Evolutionary conservation across 768 basidiomycete species (phyloP).

Genomic region (Mycena rosella): DNA sequence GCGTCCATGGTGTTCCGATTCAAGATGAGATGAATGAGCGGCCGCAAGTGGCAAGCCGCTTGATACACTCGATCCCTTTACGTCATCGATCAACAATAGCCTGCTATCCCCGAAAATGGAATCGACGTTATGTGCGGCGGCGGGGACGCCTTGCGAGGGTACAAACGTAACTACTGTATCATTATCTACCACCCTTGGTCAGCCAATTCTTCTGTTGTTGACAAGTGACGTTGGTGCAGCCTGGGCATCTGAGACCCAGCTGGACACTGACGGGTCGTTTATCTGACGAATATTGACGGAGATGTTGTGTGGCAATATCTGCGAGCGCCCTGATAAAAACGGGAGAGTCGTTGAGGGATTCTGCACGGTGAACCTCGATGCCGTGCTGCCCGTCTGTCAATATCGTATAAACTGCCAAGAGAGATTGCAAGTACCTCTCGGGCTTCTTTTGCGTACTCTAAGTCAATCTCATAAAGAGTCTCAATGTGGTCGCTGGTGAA

Average conservation of each 20-base stretch:
- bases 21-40: background rate
- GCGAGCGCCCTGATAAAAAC: slow-evolving; percentile 96
- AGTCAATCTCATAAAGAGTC: slow-evolving; percentile 95
- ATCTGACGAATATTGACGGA: slow-evolving; percentile 71
- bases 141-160: no score
- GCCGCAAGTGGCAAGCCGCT: background rate
- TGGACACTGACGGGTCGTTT: slow-evolving; percentile 81
- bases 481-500: slow-evolving; percentile 99
- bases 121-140: no score
- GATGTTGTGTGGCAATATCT: slow-evolving; percentile 87
- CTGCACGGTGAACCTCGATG: slow-evolving; percentile 89
- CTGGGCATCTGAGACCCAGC: slow-evolving; percentile 90
- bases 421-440: slow-evolving; percentile 73
- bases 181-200: slow-evolving; percentile 70
- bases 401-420: slow-evolving; percentile 28
- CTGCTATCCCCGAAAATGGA: no score
- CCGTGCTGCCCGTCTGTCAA: slow-evolving; percentile 73
- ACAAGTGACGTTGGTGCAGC: slow-evolving; percentile 92
- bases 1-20: slow-evolving; percentile 39
- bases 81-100: no score
- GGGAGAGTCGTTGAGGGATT: slow-evolving; percentile 94
- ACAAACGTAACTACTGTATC: no score
- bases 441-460: slow-evolving; percentile 94
- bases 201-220: slow-evolving; percentile 92
- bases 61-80: no score